phyloP scores from a whole-genome alignment of 495 filamentous ascomycete genomes.

The Daldinia loculata region DNA sequence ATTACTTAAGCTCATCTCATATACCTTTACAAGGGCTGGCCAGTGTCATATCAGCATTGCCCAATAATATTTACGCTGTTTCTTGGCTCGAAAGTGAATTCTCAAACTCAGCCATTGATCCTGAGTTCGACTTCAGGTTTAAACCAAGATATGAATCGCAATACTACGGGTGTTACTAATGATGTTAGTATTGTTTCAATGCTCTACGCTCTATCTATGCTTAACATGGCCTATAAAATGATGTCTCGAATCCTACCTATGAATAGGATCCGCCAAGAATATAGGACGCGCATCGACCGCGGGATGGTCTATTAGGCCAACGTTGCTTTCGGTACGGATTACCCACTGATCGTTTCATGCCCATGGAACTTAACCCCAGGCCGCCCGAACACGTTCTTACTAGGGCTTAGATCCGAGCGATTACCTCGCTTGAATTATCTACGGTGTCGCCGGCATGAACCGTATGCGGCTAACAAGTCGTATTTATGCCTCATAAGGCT shows the following conservation, averaged over 20 bases:
- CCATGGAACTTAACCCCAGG: neutral
- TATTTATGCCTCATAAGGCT: neutral
- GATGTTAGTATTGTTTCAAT: neutral
- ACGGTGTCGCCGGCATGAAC: neutral
- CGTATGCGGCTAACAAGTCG: neutral
- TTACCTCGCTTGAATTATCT: neutral
- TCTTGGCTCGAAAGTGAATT: too few relatives aligned
- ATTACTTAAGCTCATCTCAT: too few relatives aligned
- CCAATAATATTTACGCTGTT: too few relatives aligned
- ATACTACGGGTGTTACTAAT: neutral
- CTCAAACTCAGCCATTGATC: too few relatives aligned
- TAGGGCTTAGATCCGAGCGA: slow-evolving; percentile 1
- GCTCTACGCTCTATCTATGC: neutral
- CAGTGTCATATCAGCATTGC: too few relatives aligned
- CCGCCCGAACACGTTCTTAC: neutral
- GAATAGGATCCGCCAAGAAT: slow-evolving; percentile 9
- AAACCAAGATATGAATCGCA: neutral
- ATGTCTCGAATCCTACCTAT: neutral
- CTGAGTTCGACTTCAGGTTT: neutral
- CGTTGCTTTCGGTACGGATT: slow-evolving; percentile 2
- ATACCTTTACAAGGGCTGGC: too few relatives aligned
- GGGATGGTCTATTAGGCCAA: neutral
- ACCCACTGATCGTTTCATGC: slow-evolving; percentile 29
- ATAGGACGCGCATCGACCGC: neutral
- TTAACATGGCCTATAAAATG: neutral